Conservation (phyloP, 768 basidiomycete species). For the Gymnopilus junonius region DNA sequence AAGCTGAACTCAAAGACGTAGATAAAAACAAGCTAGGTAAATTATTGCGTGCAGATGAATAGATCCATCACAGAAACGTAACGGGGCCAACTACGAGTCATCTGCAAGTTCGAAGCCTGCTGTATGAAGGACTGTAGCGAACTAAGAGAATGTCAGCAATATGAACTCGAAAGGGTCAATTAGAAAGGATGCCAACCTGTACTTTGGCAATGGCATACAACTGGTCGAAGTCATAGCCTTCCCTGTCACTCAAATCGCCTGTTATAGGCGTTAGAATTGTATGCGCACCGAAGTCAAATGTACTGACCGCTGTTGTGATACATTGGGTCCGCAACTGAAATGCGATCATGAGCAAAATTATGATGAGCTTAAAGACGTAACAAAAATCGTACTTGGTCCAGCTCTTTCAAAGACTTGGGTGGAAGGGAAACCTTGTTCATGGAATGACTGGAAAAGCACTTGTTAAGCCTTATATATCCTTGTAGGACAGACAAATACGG, state of each 20-base stretch:
- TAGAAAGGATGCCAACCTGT: slow-evolving; percentile 54
- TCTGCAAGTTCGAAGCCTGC: slow-evolving; percentile 57
- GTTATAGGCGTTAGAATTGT: slow-evolving; percentile 5
- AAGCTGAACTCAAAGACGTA: neutral
- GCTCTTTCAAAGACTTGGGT: slow-evolving; percentile 90
- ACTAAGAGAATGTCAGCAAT: slow-evolving; percentile 38
- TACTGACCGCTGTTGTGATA: slow-evolving; percentile 79
- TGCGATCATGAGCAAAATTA: neutral
- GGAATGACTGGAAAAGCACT: slow-evolving; percentile 61
- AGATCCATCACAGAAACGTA: neutral
- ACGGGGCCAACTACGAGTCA: neutral
- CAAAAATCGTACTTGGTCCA: slow-evolving; percentile 62
- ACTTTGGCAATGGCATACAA: slow-evolving; percentile 86
- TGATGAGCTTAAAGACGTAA: neutral
- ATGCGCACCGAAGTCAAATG: neutral
- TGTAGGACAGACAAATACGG: neutral
- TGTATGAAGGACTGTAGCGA: slow-evolving; percentile 71
- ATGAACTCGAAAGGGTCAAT: neutral
- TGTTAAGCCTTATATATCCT: neutral
- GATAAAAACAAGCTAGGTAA: neutral
- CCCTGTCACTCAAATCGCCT: slow-evolving; percentile 81
- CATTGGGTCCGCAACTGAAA: slow-evolving; percentile 81
- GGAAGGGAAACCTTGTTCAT: slow-evolving; percentile 81
- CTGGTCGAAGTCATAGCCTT: slow-evolving; percentile 85
- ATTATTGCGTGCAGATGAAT: neutral